Evolutionary conservation across 2,329 filamentous ascomycete species (phyloP).

Genomic region (Rasamsonia emersonii): DNA sequence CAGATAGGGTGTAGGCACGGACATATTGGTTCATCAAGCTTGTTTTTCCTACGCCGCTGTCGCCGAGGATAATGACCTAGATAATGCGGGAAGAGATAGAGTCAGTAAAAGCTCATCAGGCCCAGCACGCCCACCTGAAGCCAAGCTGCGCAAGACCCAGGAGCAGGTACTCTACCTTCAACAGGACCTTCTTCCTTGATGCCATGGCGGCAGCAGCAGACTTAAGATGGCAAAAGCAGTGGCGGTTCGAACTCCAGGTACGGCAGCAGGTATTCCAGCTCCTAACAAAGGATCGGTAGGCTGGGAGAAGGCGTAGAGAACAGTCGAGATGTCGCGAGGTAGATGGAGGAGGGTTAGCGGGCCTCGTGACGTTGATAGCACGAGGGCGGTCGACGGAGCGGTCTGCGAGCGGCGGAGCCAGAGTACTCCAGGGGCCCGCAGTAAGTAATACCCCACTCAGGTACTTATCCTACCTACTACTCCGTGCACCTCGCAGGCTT

Average conservation of each 20-base stretch:
- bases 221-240: neutral
- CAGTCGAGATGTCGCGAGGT: neutral
- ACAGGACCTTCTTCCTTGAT: constrained; percentile 79
- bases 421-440: too few species aligned
- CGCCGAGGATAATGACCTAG: constrained; percentile 96
- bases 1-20: constrained; percentile 33
- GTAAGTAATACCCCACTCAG: too few species aligned
- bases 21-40: constrained; percentile 99
- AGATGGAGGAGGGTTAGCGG: constrained; percentile 1
- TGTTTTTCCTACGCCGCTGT: constrained; percentile 98
- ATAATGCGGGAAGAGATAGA: constrained; percentile 9
- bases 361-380: constrained; percentile 11
- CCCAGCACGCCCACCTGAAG: constrained; percentile 1
- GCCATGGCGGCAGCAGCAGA: constrained; percentile 46
- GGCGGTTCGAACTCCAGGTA: neutral
- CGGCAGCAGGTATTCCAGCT: constrained; percentile 2
- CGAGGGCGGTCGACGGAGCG: constrained; percentile 23
- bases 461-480: too few species aligned
- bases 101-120: constrained; percentile 4
- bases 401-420: constrained; percentile 11
- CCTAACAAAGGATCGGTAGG: constrained; percentile 2
- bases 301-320: constrained; percentile 3
- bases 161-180: constrained; percentile 56
- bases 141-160: constrained; percentile 7
- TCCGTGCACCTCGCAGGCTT: too few species aligned